Evolutionary conservation across 768 basidiomycete species (phyloP), one percentile per base, ranked within the genome.

Genomic region (Suillus bovinus): DNA sequence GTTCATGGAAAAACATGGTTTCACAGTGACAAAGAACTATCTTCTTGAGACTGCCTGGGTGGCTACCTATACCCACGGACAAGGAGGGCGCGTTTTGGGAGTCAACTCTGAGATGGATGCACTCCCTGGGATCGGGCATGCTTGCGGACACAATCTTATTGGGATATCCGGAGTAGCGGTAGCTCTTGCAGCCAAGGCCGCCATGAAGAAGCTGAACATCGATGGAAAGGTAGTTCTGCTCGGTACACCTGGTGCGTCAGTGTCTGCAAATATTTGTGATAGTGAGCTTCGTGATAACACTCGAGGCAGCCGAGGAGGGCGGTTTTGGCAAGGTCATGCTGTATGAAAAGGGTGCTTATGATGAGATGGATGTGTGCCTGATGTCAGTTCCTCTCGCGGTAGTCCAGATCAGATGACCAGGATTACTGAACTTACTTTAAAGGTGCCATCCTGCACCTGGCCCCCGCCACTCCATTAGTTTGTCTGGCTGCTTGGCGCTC

Each of bases 361-460:
- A 87, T 56, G 86, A 80, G 4, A 89, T 93, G 85, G 86, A 82
- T 59, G 81, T 82, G 6, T 90, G 90, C 66, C 70, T 91, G 57
- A 90, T 90, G 89, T 85, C 59, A 27, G 79, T 70, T 4, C 9
- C 24, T 16, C 29, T 60, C 17, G 4, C 31, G 27, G 27, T 20
- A 14, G 36, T 34, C 16, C 47, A 41, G 4, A 20, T 29, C 38
- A 57, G 50, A 61, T 13, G 24, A 42, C 36, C 52, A 31, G 16
- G 27, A 17, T 58, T 14, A 16, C 20, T 61, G 9, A 60, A 39
- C 33, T 24, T 41, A 9, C 36, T 59, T 61, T 1, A 42, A 27
- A 89, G 89, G 87, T 90, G 86, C 64, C 89, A 90, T 65, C 88
- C 90, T 17, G 87, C 87, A 58, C 85, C 89, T 27, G 90, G 90